phyloP scores from a whole-genome alignment of 2,329 filamentous ascomycete species.

The Colletotrichum destructivum region DNA sequence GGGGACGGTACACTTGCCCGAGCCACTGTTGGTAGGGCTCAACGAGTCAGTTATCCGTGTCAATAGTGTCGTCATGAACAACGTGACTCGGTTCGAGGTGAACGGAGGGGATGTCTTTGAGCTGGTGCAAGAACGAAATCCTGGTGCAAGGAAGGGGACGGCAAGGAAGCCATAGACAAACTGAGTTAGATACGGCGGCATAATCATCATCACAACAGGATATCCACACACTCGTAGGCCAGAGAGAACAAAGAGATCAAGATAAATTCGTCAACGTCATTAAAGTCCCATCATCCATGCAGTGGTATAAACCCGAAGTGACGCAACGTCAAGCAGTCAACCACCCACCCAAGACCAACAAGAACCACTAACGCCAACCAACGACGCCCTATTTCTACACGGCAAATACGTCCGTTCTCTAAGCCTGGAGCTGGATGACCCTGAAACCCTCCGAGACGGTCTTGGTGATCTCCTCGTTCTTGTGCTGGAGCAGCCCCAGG shows the following conservation, averaged over 20 bases:
- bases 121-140: neutral
- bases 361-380: constrained; percentile 37
- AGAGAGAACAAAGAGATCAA: neutral
- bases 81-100: constrained; percentile 6
- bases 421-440: constrained; percentile 76
- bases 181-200: no score
- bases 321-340: constrained; percentile 25
- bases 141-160: no score
- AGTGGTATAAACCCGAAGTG: constrained; percentile 39
- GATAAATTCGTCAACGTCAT: constrained; percentile 39
- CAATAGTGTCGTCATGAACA: constrained; percentile 7
- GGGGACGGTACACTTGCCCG: constrained; percentile 11
- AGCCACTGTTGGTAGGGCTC: neutral
- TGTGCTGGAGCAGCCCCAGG: constrained; percentile 89
- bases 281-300: constrained; percentile 36
- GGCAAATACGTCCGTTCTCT: constrained; percentile 28
- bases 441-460: constrained; percentile 82
- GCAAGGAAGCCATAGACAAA: no score
- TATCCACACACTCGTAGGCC: no score
- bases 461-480: constrained; percentile 91
- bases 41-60: neutral
- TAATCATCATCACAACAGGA: no score
- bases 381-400: neutral
- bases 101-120: neutral
- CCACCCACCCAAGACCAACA: constrained; percentile 27